Base-by-base conservation (phyloP, 805 yeast genomes). In the Lachancea sp. region DNA sequence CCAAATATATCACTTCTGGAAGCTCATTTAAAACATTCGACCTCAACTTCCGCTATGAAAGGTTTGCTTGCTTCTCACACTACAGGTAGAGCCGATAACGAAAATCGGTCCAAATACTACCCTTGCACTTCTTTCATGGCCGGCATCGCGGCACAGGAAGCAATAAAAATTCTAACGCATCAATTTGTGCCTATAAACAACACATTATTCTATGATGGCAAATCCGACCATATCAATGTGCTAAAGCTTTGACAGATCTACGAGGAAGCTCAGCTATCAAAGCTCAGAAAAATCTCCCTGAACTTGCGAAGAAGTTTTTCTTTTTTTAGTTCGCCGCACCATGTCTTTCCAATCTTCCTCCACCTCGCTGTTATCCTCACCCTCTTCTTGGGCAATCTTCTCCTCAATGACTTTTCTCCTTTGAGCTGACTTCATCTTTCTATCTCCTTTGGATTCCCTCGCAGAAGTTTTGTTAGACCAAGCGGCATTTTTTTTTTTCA, bases 321-420 rank as follows among this genome's bases (percentile, higher is more conserved):
- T 69, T 60, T 71, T 77, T 57, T 86, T 89, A 45, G 71, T 78
- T 35, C 74, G 73, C 46, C 76, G 65, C 1, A 90, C 82, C 18
- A 81, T 54, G 22, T 83, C 89, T 63, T 92, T 92, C 98, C 97
- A 92, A 63, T 92, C 97, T 30, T 68, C 73, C 38, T 70, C 74
- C 2, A 64, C 63, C 37, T 73, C 80, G 32, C 53, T 59, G 45
- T 60, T 64, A n/a, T 51, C 54, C 17, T 47, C 57, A 3, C 55
- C 56, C n/a, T 56, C 65, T 8, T 71, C 68, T 13, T 69, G 64
- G 24, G 70, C 75, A 7, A 60, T 38, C 31, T 55, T 52, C 22
- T 64, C 68, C 43, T 80, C 83, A n/a, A 80, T 71, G 1, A 83
- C 87, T 49, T 78, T 75, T 38, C 81, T 69, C 53, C 77, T 77